phyloP scores from a whole-genome alignment of 345 rosid genomes.

The Draba incana region DNA sequence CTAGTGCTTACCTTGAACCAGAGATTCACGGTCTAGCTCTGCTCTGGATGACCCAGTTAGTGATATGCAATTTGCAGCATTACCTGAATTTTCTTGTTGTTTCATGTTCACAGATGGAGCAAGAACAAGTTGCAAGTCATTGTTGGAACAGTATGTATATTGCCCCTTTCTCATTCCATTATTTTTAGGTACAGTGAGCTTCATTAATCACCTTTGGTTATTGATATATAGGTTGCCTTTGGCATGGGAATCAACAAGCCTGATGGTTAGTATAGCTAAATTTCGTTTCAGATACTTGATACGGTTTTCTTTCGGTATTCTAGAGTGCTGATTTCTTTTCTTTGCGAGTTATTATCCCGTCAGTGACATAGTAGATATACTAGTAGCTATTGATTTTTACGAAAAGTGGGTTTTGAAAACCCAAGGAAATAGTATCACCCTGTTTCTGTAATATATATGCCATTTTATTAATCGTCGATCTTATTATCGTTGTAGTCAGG shows the following conservation, averaged over 20 bases:
- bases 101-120: slow-evolving; percentile 77
- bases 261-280: slow-evolving; percentile 68
- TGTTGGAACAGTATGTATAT: slow-evolving; percentile 85
- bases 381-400: not conserved
- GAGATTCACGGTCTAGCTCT: slow-evolving; percentile 6
- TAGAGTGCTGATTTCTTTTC: not conserved
- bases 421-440: too few species aligned
- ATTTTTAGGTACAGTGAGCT: slow-evolving; percentile 11
- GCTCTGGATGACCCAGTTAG: slow-evolving; percentile 5
- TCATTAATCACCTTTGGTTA: slow-evolving; percentile 17
- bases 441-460: too few species aligned
- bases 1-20: not conserved
- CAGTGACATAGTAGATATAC: not conserved
- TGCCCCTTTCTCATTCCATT: slow-evolving; percentile 18
- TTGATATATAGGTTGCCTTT: slow-evolving; percentile 81
- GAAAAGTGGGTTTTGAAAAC: too few species aligned
- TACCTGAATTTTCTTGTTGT: slow-evolving; percentile 23
- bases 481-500: slow-evolving; percentile 68
- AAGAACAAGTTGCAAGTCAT: slow-evolving; percentile 90
- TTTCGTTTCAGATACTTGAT: slow-evolving; percentile 13
- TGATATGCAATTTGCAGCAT: slow-evolving; percentile 11
- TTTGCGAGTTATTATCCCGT: not conserved
- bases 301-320: slow-evolving; percentile 2
- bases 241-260: slow-evolving; percentile 99
- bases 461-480: not conserved